Conservation (phyloP, 2,329 filamentous ascomycete species). For the Exophiala sp. region DNA sequence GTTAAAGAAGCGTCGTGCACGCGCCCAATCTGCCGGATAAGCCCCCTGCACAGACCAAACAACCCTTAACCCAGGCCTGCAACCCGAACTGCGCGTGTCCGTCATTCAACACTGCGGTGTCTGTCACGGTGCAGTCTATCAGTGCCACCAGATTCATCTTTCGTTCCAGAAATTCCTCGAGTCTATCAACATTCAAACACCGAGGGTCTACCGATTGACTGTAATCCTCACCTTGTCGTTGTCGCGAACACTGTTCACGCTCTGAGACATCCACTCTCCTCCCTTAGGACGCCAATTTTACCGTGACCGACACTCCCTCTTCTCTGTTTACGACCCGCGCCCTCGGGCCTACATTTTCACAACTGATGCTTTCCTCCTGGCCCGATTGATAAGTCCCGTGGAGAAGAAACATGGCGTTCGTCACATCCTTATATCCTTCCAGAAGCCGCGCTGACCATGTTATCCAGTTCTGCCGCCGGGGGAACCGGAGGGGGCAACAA, state of each 20-base stretch:
- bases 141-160: neutral
- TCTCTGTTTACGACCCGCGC: constrained; percentile 17
- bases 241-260: neutral
- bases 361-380: constrained; percentile 23
- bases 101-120: constrained; percentile 2
- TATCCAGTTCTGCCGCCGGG: constrained; percentile 30
- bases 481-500: constrained; percentile 39
- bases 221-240: neutral
- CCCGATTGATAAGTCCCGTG: constrained; percentile 18
- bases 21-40: no score
- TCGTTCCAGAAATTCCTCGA: neutral
- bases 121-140: neutral
- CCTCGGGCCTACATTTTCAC: constrained; percentile 3
- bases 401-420: constrained; percentile 19
- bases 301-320: constrained; percentile 2
- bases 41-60: neutral
- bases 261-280: neutral
- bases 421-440: neutral
- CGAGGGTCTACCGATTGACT: neutral
- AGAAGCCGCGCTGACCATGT: constrained; percentile 7
- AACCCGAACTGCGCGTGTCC: constrained; percentile 6
- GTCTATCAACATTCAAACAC: neutral
- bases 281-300: neutral
- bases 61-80: neutral
- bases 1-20: no score